A percentile compares a stretch with the other conserved stretches of the same genome.
Evolutionary conservation across 225 moss, liverwort and hornwort species (phyloP).

Genomic region (Asterella californica): DNA sequence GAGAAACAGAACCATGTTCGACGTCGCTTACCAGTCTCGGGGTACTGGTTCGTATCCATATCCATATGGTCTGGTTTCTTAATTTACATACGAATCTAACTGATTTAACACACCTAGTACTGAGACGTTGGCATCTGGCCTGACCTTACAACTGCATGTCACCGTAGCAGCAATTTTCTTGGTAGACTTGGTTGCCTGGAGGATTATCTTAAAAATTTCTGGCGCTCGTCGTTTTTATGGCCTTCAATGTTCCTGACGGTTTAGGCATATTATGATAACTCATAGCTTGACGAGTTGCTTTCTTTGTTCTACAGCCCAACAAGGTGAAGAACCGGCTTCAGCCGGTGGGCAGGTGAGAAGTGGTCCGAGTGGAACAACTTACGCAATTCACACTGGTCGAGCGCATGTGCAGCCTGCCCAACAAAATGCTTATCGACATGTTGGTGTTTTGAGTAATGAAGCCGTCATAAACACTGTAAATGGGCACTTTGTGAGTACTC

Average conservation of each 20-base stretch:
- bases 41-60: neutral
- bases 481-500: neutral
- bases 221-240: neutral
- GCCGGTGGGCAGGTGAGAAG: constrained; percentile 17
- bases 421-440: neutral
- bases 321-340: constrained; percentile 14
- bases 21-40: constrained; percentile 4
- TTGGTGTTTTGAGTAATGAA: neutral
- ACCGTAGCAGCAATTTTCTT: neutral
- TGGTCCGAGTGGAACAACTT: neutral
- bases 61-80: neutral
- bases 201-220: neutral
- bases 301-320: constrained; percentile 13
- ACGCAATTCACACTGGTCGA: neutral
- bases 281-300: neutral
- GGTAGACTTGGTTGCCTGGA: neutral
- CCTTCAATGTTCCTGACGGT: neutral
- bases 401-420: neutral
- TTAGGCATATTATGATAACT: neutral
- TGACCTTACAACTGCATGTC: neutral
- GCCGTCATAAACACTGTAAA: neutral
- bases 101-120: too few species aligned
- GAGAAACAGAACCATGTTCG: constrained; percentile 30
- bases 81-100: too few species aligned
- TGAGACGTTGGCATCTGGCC: neutral